Evolutionary conservation across 2,329 filamentous ascomycete species (phyloP).

Genomic region (Xylaria sp.): DNA sequence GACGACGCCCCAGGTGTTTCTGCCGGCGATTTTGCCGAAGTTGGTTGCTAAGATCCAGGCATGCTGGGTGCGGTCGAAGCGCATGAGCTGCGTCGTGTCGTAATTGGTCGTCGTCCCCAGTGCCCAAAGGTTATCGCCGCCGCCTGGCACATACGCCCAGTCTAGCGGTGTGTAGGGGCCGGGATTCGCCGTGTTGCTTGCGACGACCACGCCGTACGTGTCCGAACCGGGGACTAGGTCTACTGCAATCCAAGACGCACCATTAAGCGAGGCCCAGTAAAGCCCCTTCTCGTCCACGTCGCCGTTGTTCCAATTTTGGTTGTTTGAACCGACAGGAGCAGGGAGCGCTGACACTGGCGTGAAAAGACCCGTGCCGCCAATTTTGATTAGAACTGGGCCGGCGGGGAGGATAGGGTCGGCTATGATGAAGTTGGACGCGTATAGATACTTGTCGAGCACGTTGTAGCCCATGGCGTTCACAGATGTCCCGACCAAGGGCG

Average conservation of each 20-base stretch:
- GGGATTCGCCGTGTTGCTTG: background rate
- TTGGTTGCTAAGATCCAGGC: background rate
- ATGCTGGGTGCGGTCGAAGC: background rate
- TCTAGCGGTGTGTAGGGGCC: background rate
- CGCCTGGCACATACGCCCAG: background rate
- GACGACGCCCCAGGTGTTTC: background rate
- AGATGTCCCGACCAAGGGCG: background rate
- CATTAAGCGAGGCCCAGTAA: background rate
- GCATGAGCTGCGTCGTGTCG: background rate
- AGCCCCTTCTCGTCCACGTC: background rate
- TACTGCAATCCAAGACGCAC: background rate
- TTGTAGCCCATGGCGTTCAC: background rate
- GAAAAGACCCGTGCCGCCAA: background rate
- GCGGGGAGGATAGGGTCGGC: too few species aligned
- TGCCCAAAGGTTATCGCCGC: background rate
- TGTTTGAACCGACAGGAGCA: background rate
- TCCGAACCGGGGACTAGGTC: background rate
- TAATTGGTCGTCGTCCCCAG: background rate
- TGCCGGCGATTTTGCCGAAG: background rate
- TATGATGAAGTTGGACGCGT: conserved; percentile 1
- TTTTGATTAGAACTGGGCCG: background rate
- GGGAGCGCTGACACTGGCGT: background rate
- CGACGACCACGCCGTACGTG: background rate
- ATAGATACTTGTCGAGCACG: background rate
- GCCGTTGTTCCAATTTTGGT: background rate